phyloP scores from a whole-genome alignment of 306 rosid genomes.

The Fragaria vesca region DNA sequence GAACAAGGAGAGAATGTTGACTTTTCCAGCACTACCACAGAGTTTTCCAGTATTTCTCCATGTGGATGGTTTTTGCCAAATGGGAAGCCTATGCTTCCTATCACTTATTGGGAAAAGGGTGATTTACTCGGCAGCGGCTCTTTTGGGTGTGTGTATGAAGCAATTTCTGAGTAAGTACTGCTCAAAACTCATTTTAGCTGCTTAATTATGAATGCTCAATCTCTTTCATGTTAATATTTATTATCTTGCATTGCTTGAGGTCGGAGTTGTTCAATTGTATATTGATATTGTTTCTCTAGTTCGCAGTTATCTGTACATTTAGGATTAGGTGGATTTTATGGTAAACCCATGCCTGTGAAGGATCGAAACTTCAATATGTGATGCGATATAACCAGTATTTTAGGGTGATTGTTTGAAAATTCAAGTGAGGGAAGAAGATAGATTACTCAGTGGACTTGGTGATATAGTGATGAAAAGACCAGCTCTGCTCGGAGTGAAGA shows the following conservation, averaged over 20 bases:
- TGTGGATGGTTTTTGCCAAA: constrained; percentile 45
- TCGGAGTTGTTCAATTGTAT: not conserved
- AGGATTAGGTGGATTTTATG: not conserved
- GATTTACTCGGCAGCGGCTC: constrained; percentile 83
- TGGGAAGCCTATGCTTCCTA: constrained; percentile 40
- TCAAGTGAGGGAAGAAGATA: not conserved
- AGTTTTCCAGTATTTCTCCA: constrained; percentile 65
- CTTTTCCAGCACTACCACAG: constrained; percentile 54
- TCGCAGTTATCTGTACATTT: not conserved
- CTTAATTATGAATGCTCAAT: not conserved
- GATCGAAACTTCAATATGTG: not conserved
- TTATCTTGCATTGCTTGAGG: not conserved
- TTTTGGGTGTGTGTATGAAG: constrained; percentile 88
- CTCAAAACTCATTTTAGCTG: not conserved
- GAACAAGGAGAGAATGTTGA: constrained; percentile 44
- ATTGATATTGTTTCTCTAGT: not conserved
- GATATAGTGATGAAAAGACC: not conserved
- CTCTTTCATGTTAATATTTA: not conserved
- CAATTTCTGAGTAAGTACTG: constrained; percentile 66
- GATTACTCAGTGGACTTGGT: not conserved
- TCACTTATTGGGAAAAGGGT: constrained; percentile 69
- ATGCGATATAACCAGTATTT: not conserved
- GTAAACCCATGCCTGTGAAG: not conserved
- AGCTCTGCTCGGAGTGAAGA: not conserved
- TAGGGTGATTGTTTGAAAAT: not conserved